Evolutionary conservation across 2,329 filamentous ascomycete species (phyloP).

Genomic region (Zalaria obscura): DNA sequence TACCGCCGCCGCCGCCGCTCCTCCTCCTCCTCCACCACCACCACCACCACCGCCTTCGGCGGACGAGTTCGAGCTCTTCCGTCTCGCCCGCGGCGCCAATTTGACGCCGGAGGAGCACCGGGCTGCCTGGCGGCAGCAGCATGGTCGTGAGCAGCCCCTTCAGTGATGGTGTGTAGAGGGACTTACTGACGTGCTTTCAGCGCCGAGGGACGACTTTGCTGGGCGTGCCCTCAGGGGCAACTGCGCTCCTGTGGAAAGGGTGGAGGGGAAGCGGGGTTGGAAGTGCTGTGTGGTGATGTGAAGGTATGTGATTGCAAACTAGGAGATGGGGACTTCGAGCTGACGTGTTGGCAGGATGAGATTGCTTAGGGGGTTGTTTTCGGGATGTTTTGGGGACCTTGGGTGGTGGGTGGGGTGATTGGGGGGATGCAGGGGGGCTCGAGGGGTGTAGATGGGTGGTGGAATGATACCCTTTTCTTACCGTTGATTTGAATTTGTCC

Average conservation of each 20-base stretch:
- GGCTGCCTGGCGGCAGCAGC: neutral
- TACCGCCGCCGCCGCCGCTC: neutral
- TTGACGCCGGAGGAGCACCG: constrained; percentile 5
- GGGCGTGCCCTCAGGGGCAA: neutral
- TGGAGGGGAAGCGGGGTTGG: neutral
- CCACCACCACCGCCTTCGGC: neutral
- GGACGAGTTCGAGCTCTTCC: neutral
- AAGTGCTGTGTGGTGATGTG: neutral
- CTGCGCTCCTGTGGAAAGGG: neutral
- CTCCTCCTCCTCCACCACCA: constrained; percentile 1
- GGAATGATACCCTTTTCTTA: too few relatives aligned
- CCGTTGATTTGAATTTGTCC: too few relatives aligned
- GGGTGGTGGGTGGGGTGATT: too few relatives aligned
- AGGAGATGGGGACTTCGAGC: too few relatives aligned
- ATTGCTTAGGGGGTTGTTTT: too few relatives aligned
- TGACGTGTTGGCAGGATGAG: too few relatives aligned
- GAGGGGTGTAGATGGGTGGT: too few relatives aligned
- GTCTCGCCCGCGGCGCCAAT: neutral
- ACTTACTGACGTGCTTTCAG: neutral
- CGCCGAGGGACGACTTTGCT: neutral
- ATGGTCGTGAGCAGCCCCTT: neutral
- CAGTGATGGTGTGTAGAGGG: neutral
- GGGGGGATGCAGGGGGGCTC: too few relatives aligned
- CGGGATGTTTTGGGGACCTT: too few relatives aligned
- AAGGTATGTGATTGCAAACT: neutral